These are phyloP conservation scores for Cyanidioschyzon merolae DNA, from an alignment of 23 red algal genomes.

Conservation along the genomic window DNA sequence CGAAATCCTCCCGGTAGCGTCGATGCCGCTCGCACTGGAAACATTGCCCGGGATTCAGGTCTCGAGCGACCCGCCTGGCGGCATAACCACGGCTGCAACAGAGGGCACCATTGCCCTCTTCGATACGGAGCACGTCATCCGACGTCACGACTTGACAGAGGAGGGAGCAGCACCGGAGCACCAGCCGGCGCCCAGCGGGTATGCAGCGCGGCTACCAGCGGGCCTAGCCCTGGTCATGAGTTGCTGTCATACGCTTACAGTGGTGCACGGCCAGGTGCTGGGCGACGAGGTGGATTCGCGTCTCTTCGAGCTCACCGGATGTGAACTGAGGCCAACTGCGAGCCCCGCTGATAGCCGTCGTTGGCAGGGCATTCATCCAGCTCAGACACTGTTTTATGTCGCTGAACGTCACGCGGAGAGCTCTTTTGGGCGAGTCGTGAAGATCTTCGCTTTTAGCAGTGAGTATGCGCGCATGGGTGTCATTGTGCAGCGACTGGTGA, in stretches of 20 bases:
- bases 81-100: neutral
- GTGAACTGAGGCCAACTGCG: neutral
- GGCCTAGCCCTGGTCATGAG: constrained; percentile 17
- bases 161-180: neutral
- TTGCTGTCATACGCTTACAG: constrained; percentile 20
- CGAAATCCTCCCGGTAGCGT: neutral
- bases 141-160: neutral
- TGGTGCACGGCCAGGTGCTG: constrained; percentile 10
- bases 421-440: neutral
- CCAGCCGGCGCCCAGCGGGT: neutral
- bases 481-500: neutral
- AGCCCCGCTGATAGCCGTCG: neutral
- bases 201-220: neutral
- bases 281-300: constrained; percentile 32
- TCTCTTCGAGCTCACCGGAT: constrained; percentile 27
- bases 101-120: neutral
- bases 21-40: neutral
- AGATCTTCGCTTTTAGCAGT: constrained; percentile 17
- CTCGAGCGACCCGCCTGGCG: neutral
- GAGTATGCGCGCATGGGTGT: constrained; percentile 35
- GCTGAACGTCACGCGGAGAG: neutral
- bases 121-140: neutral
- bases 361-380: neutral
- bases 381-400: neutral
- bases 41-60: neutral